Percentiles rank a stretch among this genome's conserved stretches.
These are phyloP conservation scores for Tausonia pullulans DNA, from an alignment of 1,284 basidiomycete species.

Conservation along the genomic window DNA sequence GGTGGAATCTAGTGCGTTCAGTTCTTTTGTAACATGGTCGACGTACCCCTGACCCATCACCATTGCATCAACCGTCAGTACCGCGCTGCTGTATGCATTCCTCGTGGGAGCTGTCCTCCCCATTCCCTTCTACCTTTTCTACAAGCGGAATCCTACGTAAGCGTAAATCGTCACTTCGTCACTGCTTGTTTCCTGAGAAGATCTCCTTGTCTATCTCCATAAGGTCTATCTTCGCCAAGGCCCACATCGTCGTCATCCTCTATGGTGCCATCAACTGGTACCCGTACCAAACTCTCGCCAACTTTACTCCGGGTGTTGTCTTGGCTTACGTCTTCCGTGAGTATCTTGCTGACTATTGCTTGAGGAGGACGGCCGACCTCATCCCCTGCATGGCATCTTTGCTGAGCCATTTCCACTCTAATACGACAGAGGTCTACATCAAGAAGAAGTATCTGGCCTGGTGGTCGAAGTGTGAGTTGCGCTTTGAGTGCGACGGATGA, in stretches of 20 bases:
- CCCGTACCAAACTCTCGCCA: conserved; percentile 32
- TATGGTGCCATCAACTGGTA: conserved; percentile 2
- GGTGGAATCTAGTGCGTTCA: conserved; percentile 46
- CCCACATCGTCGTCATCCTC: conserved; percentile 66
- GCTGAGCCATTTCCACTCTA: too few relatives aligned
- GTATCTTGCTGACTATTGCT: too few relatives aligned
- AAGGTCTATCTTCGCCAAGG: conserved; percentile 47
- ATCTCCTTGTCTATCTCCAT: conserved; percentile 29
- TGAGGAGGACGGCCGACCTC: too few relatives aligned
- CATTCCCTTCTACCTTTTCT: conserved; percentile 32
- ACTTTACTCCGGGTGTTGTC: conserved; percentile 79
- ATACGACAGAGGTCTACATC: conserved; percentile 20
- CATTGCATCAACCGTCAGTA: not conserved
- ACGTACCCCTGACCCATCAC: not conserved
- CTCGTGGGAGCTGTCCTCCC: conserved; percentile 33
- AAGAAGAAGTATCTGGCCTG: conserved; percentile 20
- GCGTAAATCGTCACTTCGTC: too few relatives aligned
- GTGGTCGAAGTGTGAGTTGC: too few relatives aligned
- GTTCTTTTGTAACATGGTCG: not conserved
- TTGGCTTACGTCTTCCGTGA: conserved; percentile 71
- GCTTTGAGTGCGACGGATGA: too few relatives aligned
- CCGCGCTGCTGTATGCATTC: conserved; percentile 5
- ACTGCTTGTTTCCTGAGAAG: too few relatives aligned
- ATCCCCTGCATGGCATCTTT: too few relatives aligned
- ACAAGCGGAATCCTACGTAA: conserved; percentile 28